phyloP scores from a whole-genome alignment of 2,329 filamentous ascomycete species.

The Gaeumannomyces sp. region DNA sequence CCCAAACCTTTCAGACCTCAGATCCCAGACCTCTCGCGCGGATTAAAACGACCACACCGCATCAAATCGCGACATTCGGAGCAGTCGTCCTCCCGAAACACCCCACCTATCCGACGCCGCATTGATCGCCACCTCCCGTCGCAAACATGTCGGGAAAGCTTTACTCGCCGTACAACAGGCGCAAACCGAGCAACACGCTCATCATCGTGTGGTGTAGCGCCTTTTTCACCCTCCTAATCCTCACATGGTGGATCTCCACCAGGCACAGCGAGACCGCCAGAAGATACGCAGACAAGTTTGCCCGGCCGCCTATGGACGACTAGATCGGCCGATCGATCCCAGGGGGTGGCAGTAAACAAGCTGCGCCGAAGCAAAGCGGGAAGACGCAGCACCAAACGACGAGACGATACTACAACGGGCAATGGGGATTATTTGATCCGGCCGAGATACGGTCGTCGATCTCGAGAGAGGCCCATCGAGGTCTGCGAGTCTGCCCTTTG shows the following conservation, averaged over 20 bases:
- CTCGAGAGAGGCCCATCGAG: not conserved
- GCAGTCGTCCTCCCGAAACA: no score
- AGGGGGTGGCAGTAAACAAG: not conserved
- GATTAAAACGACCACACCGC: no score
- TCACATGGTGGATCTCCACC: conserved; percentile 19
- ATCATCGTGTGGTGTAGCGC: conserved; percentile 17
- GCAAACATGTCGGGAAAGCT: conserved; percentile 6
- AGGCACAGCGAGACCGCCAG: conserved; percentile 14
- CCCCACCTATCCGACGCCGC: not conserved
- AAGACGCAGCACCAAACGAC: not conserved
- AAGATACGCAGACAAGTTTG: conserved; percentile 14
- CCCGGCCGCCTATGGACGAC: not conserved
- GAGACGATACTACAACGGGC: not conserved
- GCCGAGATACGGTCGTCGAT: no score
- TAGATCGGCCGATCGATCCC: not conserved
- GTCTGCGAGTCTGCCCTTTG: no score
- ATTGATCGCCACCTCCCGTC: not conserved
- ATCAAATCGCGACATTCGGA: not conserved
- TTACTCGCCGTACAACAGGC: conserved; percentile 17
- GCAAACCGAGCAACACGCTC: conserved; percentile 15
- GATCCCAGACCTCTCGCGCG: not conserved
- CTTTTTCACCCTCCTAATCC: conserved; percentile 16
- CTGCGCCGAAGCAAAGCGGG: no score
- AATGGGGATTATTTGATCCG: no score
- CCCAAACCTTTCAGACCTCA: not conserved